A percentile compares a stretch with the other conserved stretches of the same genome.
Evolutionary conservation across 306 rosid species (phyloP).

Genomic region (Castanospermum australe): DNA sequence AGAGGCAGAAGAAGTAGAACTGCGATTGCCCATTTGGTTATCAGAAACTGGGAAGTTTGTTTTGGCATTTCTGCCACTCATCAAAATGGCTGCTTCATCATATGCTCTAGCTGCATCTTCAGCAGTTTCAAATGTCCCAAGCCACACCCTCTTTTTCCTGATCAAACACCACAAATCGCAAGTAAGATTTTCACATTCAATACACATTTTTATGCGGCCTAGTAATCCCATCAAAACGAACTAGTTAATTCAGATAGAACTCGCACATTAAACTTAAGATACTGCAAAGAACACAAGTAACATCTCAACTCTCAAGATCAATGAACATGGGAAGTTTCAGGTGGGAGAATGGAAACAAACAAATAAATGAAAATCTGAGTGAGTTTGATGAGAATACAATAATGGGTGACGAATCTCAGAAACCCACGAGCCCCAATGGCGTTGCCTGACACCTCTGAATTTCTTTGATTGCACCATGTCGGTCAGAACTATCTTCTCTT

Average conservation of each 20-base stretch:
- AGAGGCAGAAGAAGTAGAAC: slow-evolving; percentile 16
- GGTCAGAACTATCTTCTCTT: neutral
- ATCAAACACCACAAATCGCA: neutral
- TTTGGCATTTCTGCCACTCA: slow-evolving; percentile 83
- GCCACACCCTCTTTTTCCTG: slow-evolving; percentile 89
- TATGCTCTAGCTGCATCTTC: slow-evolving; percentile 87
- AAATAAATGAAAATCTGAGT: neutral
- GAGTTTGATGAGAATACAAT: slow-evolving; percentile 48
- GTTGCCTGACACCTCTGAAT: slow-evolving; percentile 87
- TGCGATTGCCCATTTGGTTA: slow-evolving; percentile 10
- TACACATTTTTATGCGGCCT: neutral
- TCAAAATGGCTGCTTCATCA: slow-evolving; percentile 80
- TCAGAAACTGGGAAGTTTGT: slow-evolving; percentile 66
- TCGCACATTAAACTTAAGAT: neutral
- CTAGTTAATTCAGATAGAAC: neutral
- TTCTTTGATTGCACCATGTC: slow-evolving; percentile 64
- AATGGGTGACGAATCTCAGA: slow-evolving; percentile 89
- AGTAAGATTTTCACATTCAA: slow-evolving; percentile 1
- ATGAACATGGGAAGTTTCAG: neutral
- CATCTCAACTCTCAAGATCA: neutral
- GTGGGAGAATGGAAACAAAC: neutral
- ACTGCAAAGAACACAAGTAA: neutral
- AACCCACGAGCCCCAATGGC: slow-evolving; percentile 96
- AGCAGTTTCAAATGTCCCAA: slow-evolving; percentile 81
- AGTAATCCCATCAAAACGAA: neutral